These are phyloP conservation scores for Aphanomyces invadans DNA, from an alignment of 352 stramenopile genomes.

Conservation along the genomic window DNA sequence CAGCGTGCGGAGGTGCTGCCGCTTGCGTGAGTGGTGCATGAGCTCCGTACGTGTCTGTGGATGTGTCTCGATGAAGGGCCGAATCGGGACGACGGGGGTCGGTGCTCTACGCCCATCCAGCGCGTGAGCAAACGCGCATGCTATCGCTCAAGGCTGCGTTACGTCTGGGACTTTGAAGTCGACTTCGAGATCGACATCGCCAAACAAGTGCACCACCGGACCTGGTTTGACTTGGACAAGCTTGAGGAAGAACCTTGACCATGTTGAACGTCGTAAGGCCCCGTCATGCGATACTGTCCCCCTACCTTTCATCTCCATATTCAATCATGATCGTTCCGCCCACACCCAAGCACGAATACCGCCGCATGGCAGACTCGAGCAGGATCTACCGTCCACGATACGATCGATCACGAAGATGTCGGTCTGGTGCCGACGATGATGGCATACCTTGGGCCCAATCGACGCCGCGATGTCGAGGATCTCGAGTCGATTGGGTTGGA, in stretches of 20 bases:
- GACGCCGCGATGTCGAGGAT: constrained; percentile 50
- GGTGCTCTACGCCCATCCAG: neutral
- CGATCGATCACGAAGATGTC: too few species aligned
- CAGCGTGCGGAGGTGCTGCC: too few species aligned
- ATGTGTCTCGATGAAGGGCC: too few species aligned
- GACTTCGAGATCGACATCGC: constrained; percentile 57
- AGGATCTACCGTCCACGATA: constrained; percentile 29
- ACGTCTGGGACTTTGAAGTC: constrained; percentile 43
- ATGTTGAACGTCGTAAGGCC: too few species aligned
- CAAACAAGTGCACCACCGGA: constrained; percentile 41
- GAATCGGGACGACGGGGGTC: constrained; percentile 27
- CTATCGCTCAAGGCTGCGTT: neutral
- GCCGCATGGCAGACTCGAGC: constrained; percentile 48
- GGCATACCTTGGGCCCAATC: constrained; percentile 54
- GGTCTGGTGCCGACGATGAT: too few species aligned
- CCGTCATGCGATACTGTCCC: too few species aligned
- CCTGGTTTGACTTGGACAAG: constrained; percentile 46
- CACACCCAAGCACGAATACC: constrained; percentile 48
- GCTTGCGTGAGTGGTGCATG: too few species aligned
- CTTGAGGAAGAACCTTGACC: constrained; percentile 35
- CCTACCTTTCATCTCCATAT: constrained; percentile 31
- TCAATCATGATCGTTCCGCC: constrained; percentile 48
- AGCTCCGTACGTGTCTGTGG: too few species aligned
- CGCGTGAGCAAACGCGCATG: neutral
- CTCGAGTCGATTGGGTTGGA: constrained; percentile 38